These are phyloP conservation scores for Kentomonas sorsogonicus DNA, from an alignment of 208 protist species.

Conservation along the genomic window DNA sequence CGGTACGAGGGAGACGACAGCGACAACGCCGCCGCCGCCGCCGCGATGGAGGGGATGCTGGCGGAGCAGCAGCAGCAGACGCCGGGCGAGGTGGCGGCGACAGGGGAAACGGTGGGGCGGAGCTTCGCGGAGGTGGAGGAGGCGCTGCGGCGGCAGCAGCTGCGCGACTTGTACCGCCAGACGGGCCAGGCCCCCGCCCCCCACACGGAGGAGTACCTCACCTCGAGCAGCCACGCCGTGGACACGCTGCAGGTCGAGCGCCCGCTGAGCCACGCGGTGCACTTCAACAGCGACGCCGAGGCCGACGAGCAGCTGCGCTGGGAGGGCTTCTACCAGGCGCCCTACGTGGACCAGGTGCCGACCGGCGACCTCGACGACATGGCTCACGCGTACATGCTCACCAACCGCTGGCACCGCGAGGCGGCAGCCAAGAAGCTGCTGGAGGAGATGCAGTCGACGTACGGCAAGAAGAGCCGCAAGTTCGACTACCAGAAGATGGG, in stretches of 20 bases:
- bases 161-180: conserved; percentile 49
- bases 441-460: conserved; percentile 71
- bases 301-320: conserved; percentile 82
- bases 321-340: conserved; percentile 86
- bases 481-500: conserved; percentile 91
- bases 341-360: conserved; percentile 79
- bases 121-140: not conserved
- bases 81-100: too few relatives aligned
- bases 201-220: conserved; percentile 83
- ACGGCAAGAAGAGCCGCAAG: conserved; percentile 70
- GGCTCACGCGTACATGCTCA: conserved; percentile 69
- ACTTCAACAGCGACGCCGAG: conserved; percentile 85
- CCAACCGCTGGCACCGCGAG: conserved; percentile 88
- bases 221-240: conserved; percentile 44
- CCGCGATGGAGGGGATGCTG: not conserved
- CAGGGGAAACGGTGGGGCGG: too few relatives aligned
- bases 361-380: conserved; percentile 80
- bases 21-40: not conserved
- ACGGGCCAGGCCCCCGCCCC: too few relatives aligned
- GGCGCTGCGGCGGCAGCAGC: not conserved
- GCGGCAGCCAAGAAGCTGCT: conserved; percentile 84
- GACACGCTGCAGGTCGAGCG: conserved; percentile 81
- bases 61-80: conserved; percentile 4
- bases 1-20: not conserved
- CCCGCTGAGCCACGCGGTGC: conserved; percentile 72